Evolutionary conservation across 257 asterid species (phyloP).

Genomic region (Pogostemon cablin): DNA sequence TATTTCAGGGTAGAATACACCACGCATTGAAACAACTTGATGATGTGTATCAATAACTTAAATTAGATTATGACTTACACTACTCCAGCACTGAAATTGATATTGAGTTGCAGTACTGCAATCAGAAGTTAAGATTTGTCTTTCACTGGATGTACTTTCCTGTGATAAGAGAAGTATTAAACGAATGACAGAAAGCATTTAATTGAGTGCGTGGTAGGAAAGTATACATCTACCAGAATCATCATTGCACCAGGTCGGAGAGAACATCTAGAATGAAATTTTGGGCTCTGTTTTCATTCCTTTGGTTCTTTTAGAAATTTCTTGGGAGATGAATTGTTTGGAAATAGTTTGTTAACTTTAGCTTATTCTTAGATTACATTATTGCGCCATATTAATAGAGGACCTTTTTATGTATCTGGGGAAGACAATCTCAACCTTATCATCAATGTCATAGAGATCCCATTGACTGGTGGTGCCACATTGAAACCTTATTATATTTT

Average conservation of each 20-base stretch:
- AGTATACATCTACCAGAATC: not conserved
- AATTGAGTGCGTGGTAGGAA: not conserved
- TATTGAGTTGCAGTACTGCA: constrained; percentile 16
- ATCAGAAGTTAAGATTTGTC: constrained; percentile 8
- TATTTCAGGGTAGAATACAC: not conserved
- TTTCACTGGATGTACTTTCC: constrained; percentile 7
- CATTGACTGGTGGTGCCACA: not conserved
- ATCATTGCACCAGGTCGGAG: constrained; percentile 1
- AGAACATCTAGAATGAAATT: not conserved
- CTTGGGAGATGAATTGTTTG: constrained; percentile 5
- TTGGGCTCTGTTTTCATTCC: not conserved
- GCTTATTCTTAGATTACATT: not conserved
- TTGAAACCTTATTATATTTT: not conserved
- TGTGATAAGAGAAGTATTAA: not conserved
- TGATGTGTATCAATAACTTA: constrained; percentile 7
- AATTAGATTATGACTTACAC: not conserved
- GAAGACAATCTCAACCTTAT: not conserved
- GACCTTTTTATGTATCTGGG: too few species aligned
- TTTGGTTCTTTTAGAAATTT: not conserved
- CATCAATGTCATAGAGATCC: not conserved
- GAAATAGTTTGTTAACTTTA: constrained; percentile 4
- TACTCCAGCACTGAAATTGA: constrained; percentile 4
- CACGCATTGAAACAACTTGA: constrained; percentile 4
- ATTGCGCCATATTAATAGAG: not conserved
- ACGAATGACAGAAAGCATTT: constrained; percentile 5